Evolutionary conservation across 345 rosid genomes (phyloP).

Genomic region (Turnera subulata): DNA sequence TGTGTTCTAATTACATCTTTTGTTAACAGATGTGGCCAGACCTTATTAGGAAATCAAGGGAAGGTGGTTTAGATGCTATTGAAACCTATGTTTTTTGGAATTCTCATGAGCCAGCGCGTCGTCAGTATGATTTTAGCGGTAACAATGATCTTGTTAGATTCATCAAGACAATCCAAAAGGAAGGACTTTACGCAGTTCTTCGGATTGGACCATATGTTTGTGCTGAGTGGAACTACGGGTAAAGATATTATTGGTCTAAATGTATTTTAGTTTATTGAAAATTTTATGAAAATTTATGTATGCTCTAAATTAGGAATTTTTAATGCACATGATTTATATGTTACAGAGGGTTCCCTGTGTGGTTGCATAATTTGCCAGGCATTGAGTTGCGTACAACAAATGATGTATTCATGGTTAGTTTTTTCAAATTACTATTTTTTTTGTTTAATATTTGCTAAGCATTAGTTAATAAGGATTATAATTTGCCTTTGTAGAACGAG

Average conservation of each 20-base stretch:
- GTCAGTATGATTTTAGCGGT: slow-evolving; percentile 23
- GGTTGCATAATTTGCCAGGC: no score
- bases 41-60: slow-evolving; percentile 9
- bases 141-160: slow-evolving; percentile 55
- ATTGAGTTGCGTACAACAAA: slow-evolving; percentile 12
- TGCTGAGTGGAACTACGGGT: no score
- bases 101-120: slow-evolving; percentile 15
- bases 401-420: slow-evolving; percentile 17
- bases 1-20: no score
- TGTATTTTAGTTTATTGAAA: no score
- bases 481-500: slow-evolving; percentile 30
- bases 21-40: slow-evolving; percentile 21
- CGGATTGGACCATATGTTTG: slow-evolving; percentile 74
- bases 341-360: no score
- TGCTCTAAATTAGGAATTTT: no score
- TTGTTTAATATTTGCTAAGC: neutral
- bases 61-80: no score
- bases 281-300: no score
- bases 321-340: no score
- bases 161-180: slow-evolving; percentile 45
- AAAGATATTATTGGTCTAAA: no score
- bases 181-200: slow-evolving; percentile 50
- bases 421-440: neutral
- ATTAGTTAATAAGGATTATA: neutral
- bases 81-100: slow-evolving; percentile 24